Percentiles rank a stretch among this genome's conserved stretches.
Evolutionary conservation across 2,329 filamentous ascomycete species (phyloP).

Genomic region (Anthostomella pinea): DNA sequence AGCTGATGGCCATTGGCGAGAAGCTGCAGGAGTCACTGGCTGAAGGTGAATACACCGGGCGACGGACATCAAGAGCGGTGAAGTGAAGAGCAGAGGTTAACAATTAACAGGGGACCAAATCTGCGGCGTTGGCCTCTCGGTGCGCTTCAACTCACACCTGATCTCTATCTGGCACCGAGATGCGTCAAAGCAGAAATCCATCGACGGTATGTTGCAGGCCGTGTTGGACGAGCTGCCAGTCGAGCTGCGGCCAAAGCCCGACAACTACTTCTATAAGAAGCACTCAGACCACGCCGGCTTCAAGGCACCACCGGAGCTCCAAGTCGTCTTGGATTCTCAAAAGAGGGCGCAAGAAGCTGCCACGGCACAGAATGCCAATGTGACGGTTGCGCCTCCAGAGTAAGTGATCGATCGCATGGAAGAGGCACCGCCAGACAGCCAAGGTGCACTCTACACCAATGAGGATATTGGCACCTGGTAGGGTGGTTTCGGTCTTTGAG

Average conservation of each 20-base stretch:
- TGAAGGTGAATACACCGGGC: slow-evolving; percentile 62
- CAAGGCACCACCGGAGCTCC: slow-evolving; percentile 59
- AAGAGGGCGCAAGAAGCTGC: slow-evolving; percentile 43
- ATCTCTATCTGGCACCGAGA: slow-evolving; percentile 94
- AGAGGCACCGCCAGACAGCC: too few species aligned
- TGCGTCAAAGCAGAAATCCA: slow-evolving; percentile 72
- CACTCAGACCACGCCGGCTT: slow-evolving; percentile 87
- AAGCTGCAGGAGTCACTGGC: slow-evolving; percentile 72
- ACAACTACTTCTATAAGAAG: slow-evolving; percentile 81
- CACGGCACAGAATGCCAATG: slow-evolving; percentile 29
- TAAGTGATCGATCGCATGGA: slow-evolving; percentile 1
- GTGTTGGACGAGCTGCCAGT: slow-evolving; percentile 71
- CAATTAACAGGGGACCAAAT: slow-evolving; percentile 69
- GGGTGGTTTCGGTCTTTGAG: too few species aligned
- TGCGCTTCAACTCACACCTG: slow-evolving; percentile 84
- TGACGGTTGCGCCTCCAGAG: slow-evolving; percentile 20
- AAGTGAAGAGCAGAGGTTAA: neutral
- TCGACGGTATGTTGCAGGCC: slow-evolving; percentile 69
- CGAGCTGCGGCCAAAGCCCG: slow-evolving; percentile 68
- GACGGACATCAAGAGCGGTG: too few species aligned
- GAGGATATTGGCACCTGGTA: too few species aligned
- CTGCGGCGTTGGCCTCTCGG: slow-evolving; percentile 82
- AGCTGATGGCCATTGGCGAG: slow-evolving; percentile 81
- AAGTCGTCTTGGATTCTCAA: slow-evolving; percentile 56
- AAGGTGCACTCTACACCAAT: too few species aligned